A percentile compares a stretch with the other conserved stretches of the same genome.
phyloP scores from a whole-genome alignment of 208 protist species.

The Strigomonas oncopelti region DNA sequence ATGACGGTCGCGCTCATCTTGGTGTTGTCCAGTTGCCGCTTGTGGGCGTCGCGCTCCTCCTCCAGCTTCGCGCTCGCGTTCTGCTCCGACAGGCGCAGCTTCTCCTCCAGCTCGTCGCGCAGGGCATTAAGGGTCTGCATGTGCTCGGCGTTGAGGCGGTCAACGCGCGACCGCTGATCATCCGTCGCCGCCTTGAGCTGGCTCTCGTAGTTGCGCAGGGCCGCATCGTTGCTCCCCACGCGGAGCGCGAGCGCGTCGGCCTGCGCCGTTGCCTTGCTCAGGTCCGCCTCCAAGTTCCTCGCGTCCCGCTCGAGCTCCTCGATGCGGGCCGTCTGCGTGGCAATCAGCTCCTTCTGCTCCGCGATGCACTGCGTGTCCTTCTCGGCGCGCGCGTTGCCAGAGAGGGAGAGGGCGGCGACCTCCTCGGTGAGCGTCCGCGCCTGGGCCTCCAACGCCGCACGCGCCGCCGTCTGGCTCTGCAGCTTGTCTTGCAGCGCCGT shows the following conservation, averaged over 20 bases:
- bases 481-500: slow-evolving; percentile 18
- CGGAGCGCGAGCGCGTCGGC: background rate
- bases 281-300: slow-evolving; percentile 11
- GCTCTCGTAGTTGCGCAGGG: slow-evolving; percentile 4
- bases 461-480: slow-evolving; percentile 1
- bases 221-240: background rate
- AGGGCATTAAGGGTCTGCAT: slow-evolving; percentile 14
- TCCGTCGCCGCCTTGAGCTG: slow-evolving; percentile 12
- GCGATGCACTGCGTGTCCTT: slow-evolving; percentile 6
- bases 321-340: background rate
- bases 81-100: background rate
- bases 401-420: background rate
- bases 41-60: slow-evolving; percentile 16
- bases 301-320: slow-evolving; percentile 12
- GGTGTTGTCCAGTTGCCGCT: slow-evolving; percentile 15
- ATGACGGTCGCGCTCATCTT: slow-evolving; percentile 12
- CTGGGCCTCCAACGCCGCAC: slow-evolving; percentile 10
- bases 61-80: slow-evolving; percentile 14
- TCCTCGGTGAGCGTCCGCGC: slow-evolving; percentile 13
- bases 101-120: slow-evolving; percentile 5
- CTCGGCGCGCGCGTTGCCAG: background rate
- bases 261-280: slow-evolving; percentile 1
- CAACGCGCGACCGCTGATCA: slow-evolving; percentile 15
- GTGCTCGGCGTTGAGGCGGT: slow-evolving; percentile 17
- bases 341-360: slow-evolving; percentile 6